Evolutionary conservation across 2,329 filamentous ascomycete genomes (phyloP), one percentile per base, ranked within the genome.

Genomic region (Tolypocladium guangdongense): DNA sequence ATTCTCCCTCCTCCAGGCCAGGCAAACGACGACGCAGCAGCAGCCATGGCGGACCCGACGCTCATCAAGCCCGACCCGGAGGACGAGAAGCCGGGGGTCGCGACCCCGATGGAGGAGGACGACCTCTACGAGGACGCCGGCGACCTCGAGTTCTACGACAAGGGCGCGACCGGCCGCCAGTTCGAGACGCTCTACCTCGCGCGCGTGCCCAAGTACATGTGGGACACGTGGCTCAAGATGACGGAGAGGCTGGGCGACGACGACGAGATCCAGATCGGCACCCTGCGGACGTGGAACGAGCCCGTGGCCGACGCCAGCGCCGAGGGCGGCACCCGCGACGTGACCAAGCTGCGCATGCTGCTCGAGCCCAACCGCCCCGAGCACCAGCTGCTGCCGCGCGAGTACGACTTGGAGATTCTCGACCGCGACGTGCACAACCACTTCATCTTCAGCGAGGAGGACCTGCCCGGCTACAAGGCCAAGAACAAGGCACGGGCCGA

Each of bases 391-490:
- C 77, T 96, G n/a, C 90, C 91, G 12, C 89, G 89, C 64, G 90
- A 95, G 64, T 99, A 96, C 71, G 81, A 89, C 59, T 74, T 97
- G 54, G 84, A 90, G 48, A 77, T 90, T 48, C 84, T 71, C 53
- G 75, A 77, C 50, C 64, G 68, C 52, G 67, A 80, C n/a, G 82
- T 92, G 36, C 82, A 82, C 63, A 96, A 96, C 69, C 93, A 90
- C 22, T 95, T 87, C 66, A 76, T 97, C 54, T 99, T 99, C 66
- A 90, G 87, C 41, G 93, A 99, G 71, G 90, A 95, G 67, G 90
- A 97, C 64, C 78, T 96, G 24, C 88, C 90, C 0, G 63, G 68
- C 18, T 72, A 68, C 63, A 71, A 71, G 60, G 68, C 66, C 18
- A 66, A 67, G 66, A 80, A 79, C 63, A 79, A 76, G 61, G 71